These are phyloP conservation scores for Epithemia pelagica DNA, from an alignment of 108 stramenopile species.

Conservation along the genomic window DNA sequence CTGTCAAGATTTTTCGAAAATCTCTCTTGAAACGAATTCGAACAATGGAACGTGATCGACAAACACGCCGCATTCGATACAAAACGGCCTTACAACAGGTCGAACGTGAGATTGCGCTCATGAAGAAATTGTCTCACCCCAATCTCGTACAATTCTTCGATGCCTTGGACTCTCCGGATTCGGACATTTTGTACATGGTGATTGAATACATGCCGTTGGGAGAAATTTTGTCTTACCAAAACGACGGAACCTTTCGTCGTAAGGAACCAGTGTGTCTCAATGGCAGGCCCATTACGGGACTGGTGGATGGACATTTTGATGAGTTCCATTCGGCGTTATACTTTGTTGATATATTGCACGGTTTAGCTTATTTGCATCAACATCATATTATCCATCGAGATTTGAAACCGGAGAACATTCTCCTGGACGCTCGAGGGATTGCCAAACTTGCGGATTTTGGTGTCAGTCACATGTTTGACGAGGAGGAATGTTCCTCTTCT, in stretches of 20 bases:
- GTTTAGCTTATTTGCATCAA: constrained; percentile 80
- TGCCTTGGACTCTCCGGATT: constrained; percentile 80
- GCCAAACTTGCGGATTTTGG: constrained; percentile 88
- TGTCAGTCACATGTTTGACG: constrained; percentile 79
- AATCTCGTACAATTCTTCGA: constrained; percentile 73
- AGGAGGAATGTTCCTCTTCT: constrained; percentile 23
- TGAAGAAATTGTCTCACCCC: constrained; percentile 82
- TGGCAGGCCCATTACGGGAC: constrained; percentile 22
- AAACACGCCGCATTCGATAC: constrained; percentile 34
- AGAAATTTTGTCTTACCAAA: constrained; percentile 79
- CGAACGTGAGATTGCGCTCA: constrained; percentile 82
- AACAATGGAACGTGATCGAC: constrained; percentile 51
- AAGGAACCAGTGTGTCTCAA: constrained; percentile 5
- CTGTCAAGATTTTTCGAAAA: constrained; percentile 79
- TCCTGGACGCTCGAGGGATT: constrained; percentile 56
- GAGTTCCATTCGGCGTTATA: constrained; percentile 68
- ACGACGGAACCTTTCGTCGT: constrained; percentile 52
- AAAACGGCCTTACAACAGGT: constrained; percentile 77
- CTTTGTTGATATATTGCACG: constrained; percentile 84
- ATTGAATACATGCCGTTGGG: constrained; percentile 84
- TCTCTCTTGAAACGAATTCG: constrained; percentile 67
- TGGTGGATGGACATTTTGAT: constrained; percentile 64
- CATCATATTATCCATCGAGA: constrained; percentile 82
- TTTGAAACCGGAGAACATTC: constrained; percentile 82
- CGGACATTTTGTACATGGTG: constrained; percentile 79